Conservation (phyloP, 495 filamentous ascomycete genomes). For the Aspergillus saccharolyticus region DNA sequence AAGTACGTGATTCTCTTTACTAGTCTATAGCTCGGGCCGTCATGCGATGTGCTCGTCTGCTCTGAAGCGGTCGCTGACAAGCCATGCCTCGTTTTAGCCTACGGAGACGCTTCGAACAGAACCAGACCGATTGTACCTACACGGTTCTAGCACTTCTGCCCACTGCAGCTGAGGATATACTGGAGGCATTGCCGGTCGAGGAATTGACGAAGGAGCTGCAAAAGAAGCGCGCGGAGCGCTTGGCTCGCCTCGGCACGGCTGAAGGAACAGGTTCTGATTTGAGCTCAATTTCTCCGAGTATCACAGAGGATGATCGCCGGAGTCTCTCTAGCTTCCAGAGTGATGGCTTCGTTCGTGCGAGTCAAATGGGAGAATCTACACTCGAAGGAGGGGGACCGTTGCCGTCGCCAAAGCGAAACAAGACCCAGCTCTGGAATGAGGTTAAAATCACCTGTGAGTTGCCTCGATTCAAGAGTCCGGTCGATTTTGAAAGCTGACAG, state of each 20-base stretch:
- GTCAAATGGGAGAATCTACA: constrained; percentile 58
- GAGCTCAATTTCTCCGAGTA: constrained; percentile 68
- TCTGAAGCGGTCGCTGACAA: constrained; percentile 12
- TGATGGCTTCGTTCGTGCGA: constrained; percentile 74
- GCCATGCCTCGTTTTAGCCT: constrained; percentile 50
- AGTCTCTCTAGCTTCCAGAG: constrained; percentile 73
- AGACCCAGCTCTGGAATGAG: constrained; percentile 94
- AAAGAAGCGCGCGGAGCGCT: constrained; percentile 78
- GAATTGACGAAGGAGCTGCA: constrained; percentile 85
- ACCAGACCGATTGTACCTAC: constrained; percentile 96
- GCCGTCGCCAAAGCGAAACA: constrained; percentile 64
- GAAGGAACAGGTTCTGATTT: constrained; percentile 55
- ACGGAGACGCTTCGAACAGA: constrained; percentile 93
- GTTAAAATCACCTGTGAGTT: constrained; percentile 87
- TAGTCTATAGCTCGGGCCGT: neutral
- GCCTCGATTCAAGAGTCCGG: neutral
- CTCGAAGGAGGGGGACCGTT: constrained; percentile 28
- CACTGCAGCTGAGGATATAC: constrained; percentile 80
- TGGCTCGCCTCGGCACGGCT: constrained; percentile 51
- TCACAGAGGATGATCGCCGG: constrained; percentile 76
- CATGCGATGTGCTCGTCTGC: constrained; percentile 6
- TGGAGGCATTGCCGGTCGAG: constrained; percentile 84
- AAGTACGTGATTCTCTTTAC: constrained; percentile 58
- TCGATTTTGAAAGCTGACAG: neutral
- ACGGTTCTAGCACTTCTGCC: constrained; percentile 96